These are phyloP conservation scores for Carnegiea gigantea DNA, from an alignment of 179 eudicot species.

Conservation along the genomic window DNA sequence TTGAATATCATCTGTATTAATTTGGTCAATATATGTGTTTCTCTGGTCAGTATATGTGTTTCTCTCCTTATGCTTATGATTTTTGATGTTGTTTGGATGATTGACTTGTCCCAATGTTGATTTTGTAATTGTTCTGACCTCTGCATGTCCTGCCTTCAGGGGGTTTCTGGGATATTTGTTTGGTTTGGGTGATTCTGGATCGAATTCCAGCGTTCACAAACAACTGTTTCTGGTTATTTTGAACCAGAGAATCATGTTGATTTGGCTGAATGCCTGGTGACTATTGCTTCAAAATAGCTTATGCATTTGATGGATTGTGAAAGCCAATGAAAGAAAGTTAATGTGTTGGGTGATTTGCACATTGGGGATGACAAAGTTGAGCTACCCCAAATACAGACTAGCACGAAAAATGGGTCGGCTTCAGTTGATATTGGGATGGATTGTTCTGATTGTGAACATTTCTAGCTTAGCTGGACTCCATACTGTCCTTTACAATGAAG, in stretches of 20 bases:
- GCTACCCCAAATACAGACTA: slow-evolving; percentile 48
- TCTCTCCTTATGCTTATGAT: background rate
- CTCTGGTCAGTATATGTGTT: slow-evolving; percentile 7
- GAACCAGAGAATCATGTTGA: background rate
- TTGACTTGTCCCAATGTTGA: background rate
- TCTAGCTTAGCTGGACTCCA: slow-evolving; percentile 65
- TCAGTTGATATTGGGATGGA: slow-evolving; percentile 69
- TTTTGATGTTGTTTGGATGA: slow-evolving; percentile 3
- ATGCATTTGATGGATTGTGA: slow-evolving; percentile 2
- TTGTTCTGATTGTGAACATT: slow-evolving; percentile 67
- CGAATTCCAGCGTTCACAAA: background rate
- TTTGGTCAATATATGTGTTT: slow-evolving; percentile 8
- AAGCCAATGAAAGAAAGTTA: background rate
- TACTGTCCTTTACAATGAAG: slow-evolving; percentile 48
- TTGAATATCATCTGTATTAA: background rate
- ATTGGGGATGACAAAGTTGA: slow-evolving; percentile 45
- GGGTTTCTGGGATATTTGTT: background rate
- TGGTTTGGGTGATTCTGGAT: background rate
- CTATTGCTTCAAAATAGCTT: background rate
- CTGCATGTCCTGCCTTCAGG: background rate
- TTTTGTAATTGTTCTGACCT: background rate
- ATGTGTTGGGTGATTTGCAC: slow-evolving; percentile 15
- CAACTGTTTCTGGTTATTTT: background rate
- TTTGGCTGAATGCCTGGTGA: background rate
- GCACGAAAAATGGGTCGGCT: slow-evolving; percentile 55